These are phyloP conservation scores for Trichosporon inkin DNA, from an alignment of 1,284 basidiomycete species.

Conservation along the genomic window DNA sequence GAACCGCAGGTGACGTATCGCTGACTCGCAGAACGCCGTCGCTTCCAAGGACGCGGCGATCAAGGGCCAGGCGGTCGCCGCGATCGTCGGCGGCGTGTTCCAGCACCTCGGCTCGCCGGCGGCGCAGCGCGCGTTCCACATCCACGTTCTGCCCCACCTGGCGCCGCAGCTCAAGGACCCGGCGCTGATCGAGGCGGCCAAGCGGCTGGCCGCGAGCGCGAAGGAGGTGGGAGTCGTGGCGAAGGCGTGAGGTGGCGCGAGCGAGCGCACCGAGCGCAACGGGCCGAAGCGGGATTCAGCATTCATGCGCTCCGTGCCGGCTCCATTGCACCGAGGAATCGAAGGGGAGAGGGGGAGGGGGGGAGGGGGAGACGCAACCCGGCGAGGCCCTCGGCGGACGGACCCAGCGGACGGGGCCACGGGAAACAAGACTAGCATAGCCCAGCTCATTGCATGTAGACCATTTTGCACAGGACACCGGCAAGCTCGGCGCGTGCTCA, in stretches of 20 bases:
- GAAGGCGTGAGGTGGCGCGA: neutral
- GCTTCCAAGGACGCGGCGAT: constrained; percentile 27
- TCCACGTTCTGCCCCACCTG: constrained; percentile 40
- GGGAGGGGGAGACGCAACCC: neutral
- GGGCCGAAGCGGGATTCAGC: neutral
- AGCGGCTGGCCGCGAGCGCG: constrained; percentile 22
- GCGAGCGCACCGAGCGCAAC: too few species aligned
- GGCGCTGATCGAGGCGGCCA: constrained; percentile 31
- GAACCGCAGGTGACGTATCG: too few species aligned
- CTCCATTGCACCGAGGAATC: too few species aligned
- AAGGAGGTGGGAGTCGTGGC: constrained; percentile 15
- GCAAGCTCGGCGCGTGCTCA: neutral
- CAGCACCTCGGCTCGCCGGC: constrained; percentile 46
- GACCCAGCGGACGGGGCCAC: neutral
- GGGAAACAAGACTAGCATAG: constrained; percentile 6
- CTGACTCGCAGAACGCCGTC: constrained; percentile 29
- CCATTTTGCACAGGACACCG: constrained; percentile 4
- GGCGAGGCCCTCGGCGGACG: too few species aligned
- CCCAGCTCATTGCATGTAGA: constrained; percentile 9
- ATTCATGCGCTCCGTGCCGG: too few species aligned
- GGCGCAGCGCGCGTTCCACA: constrained; percentile 48
- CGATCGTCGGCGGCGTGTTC: constrained; percentile 46
- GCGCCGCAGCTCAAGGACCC: constrained; percentile 40
- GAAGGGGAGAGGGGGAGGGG: neutral
- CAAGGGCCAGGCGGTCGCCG: constrained; percentile 43